A percentile compares a stretch with the other conserved stretches of the same genome.
phyloP scores from a whole-genome alignment of 1,284 basidiomycete species.

The Boletus semigastroideus region DNA sequence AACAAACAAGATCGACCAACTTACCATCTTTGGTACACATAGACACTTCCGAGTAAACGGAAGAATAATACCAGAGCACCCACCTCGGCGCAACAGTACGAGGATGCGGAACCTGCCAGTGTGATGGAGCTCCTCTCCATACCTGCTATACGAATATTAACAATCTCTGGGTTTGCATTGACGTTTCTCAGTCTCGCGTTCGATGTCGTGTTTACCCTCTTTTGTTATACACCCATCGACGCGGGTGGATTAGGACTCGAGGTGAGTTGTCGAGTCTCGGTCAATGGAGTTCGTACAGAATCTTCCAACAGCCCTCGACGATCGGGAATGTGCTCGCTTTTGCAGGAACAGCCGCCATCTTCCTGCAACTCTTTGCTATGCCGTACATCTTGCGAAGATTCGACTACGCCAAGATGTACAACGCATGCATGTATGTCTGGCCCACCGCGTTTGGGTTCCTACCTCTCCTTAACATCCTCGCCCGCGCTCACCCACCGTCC shows the following conservation, averaged over 20 bases:
- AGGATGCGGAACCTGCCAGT: neutral
- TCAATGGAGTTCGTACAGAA: neutral
- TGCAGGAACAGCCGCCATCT: slow-evolving; percentile 14
- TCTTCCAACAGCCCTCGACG: slow-evolving; percentile 11
- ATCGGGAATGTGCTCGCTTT: slow-evolving; percentile 20
- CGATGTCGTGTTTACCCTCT: slow-evolving; percentile 20
- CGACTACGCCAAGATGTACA: slow-evolving; percentile 21
- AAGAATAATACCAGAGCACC: neutral
- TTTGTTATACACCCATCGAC: slow-evolving; percentile 20
- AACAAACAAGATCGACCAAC: neutral
- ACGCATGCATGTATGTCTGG: slow-evolving; percentile 23
- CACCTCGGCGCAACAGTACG: neutral
- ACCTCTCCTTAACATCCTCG: slow-evolving; percentile 18
- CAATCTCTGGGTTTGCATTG: slow-evolving; percentile 20
- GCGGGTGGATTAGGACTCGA: slow-evolving; percentile 22
- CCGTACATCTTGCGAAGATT: slow-evolving; percentile 20
- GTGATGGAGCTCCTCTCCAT: slow-evolving; percentile 13
- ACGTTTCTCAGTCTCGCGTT: slow-evolving; percentile 20
- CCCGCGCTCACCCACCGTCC: neutral
- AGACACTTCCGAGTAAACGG: slow-evolving; percentile 26
- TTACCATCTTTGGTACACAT: neutral
- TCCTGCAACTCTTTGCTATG: slow-evolving; percentile 18
- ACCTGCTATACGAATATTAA: slow-evolving; percentile 21
- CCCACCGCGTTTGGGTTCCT: slow-evolving; percentile 14
- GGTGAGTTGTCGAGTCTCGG: slow-evolving; percentile 2